Evolutionary conservation across 441 rosid species (phyloP), one percentile per base, ranked within the genome.

Genomic region (Gossypium trilobum): DNA sequence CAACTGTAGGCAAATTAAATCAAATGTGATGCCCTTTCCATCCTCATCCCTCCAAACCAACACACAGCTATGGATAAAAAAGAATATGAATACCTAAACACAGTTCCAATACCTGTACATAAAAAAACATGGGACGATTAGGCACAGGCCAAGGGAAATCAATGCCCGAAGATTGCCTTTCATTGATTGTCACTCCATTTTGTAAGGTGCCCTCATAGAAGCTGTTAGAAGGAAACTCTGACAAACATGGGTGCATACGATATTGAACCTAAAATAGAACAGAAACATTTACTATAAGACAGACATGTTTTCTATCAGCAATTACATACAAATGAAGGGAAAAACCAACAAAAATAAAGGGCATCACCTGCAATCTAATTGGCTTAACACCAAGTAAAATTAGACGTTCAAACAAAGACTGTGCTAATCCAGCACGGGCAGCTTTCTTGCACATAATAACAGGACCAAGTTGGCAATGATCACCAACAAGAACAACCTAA

Each of bases 401-500:
- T 76, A 95, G 94, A 31, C 99, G 98, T 72, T 95, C 99, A 87
- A 95, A 95, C 36, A 95, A 86, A 56, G 99, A 95, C 83, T 91
- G 99, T 3, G 98, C 97, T 75, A 95, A 80, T 68, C 99, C 99
- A 80, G 99, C 99, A 79, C 99, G 98, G 74, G 99, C 99, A 46
- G 98, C 98, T 90, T 93, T 95, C 81, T 95, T 95, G 91, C 99
- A 95, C 99, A 95, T 95, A 36, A 95, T 93, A 65, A 95, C 99
- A 2, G 99, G 99, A 74, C 99, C 99, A 78, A 95, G 98, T 79
- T 95, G 99, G 81, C 99, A 95, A 80, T 95, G 99, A 78, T 95
- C 99, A 77, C 99, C 99, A 70, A 95, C 99, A 79, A 95, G 96
- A 78, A 95, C 85, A 74, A 85, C 96, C 97, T 95, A 78, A 75